These are phyloP conservation scores for Toxicodendron radicans DNA, from an alignment of 345 rosid species.

Conservation along the genomic window DNA sequence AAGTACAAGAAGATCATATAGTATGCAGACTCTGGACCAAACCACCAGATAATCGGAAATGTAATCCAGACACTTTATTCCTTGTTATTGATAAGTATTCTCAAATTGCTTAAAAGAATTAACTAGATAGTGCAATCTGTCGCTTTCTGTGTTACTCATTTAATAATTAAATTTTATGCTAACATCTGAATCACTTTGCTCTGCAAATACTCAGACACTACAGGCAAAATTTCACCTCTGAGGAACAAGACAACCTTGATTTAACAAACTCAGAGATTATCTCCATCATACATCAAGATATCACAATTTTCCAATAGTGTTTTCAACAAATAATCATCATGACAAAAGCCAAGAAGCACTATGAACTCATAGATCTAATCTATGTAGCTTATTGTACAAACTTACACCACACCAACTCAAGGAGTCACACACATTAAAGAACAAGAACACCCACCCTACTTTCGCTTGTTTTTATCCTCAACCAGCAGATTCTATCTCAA, in stretches of 20 bases:
- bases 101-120: not conserved
- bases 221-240: too few species aligned
- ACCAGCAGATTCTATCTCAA: not conserved
- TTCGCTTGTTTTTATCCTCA: not conserved
- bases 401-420: not conserved
- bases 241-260: too few species aligned
- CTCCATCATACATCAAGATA: too few species aligned
- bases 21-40: constrained; percentile 1
- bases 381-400: too few species aligned
- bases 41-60: not conserved
- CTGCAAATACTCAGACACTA: not conserved
- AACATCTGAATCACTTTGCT: not conserved
- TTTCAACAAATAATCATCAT: not conserved
- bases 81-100: not conserved
- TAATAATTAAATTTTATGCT: not conserved
- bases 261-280: too few species aligned
- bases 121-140: not conserved
- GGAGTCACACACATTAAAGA: not conserved
- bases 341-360: constrained; percentile 1
- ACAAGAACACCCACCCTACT: not conserved
- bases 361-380: not conserved
- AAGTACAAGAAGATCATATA: not conserved
- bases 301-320: not conserved
- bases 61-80: not conserved
- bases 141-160: not conserved